phyloP scores from a whole-genome alignment of 2,329 filamentous ascomycete species.

The Nemania sp. region DNA sequence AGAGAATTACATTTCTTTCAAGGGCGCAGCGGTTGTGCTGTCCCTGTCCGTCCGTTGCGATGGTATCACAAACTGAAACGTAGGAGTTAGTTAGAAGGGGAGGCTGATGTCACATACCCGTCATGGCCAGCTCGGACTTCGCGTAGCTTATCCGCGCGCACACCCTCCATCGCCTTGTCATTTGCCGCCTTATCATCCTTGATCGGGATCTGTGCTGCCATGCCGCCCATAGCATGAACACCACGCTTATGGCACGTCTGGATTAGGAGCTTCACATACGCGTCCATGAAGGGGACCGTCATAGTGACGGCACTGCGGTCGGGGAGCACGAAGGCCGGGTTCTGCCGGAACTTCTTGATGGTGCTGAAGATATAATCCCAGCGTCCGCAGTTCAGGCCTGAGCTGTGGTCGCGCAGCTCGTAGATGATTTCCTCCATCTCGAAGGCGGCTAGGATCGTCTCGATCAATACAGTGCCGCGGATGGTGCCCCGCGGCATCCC shows the following conservation, averaged over 20 bases:
- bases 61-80: not conserved
- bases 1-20: slow-evolving; percentile 6
- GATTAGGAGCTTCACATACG: slow-evolving; percentile 96
- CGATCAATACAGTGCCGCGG: slow-evolving; percentile 93
- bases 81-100: not conserved
- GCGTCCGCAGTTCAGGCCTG: slow-evolving; percentile 96
- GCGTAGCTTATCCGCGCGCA: slow-evolving; percentile 94
- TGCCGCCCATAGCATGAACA: slow-evolving; percentile 98
- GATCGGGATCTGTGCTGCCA: slow-evolving; percentile 99
- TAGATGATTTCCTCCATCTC: slow-evolving; percentile 99
- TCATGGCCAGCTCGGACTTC: slow-evolving; percentile 97
- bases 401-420: slow-evolving; percentile 95
- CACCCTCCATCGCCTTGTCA: slow-evolving; percentile 91
- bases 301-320: slow-evolving; percentile 94
- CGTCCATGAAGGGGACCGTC: slow-evolving; percentile 98
- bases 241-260: slow-evolving; percentile 97
- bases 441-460: slow-evolving; percentile 97
- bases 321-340: slow-evolving; percentile 91
- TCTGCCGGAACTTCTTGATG: slow-evolving; percentile 99
- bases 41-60: no score
- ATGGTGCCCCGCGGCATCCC: slow-evolving; percentile 92
- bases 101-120: slow-evolving; percentile 61
- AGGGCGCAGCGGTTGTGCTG: not conserved
- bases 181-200: slow-evolving; percentile 93
- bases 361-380: slow-evolving; percentile 99